Percentiles rank a stretch among this genome's conserved stretches.
These are phyloP conservation scores for Poterioochromonas sp. DNA, from an alignment of 352 stramenopile genomes.

Conservation along the genomic window DNA sequence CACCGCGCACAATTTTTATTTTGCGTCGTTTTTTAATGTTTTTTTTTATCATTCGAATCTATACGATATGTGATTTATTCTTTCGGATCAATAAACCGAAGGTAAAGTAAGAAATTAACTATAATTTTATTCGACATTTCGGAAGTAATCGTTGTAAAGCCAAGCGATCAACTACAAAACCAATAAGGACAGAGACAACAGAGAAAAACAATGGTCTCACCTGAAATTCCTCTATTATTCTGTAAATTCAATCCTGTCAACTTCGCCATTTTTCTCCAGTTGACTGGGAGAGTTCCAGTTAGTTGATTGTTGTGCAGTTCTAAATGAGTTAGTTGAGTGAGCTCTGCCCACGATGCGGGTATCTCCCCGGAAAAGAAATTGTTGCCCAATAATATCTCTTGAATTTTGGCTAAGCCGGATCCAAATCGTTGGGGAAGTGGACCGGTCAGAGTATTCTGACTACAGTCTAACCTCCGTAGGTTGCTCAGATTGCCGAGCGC, in stretches of 20 bases:
- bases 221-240: background rate
- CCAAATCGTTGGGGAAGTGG: background rate
- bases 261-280: background rate
- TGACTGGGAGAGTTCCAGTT: background rate
- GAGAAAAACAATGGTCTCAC: background rate
- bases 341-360: background rate
- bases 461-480: background rate
- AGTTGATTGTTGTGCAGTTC: background rate
- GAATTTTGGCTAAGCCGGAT: background rate
- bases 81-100: too few species aligned
- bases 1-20: too few species aligned
- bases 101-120: too few species aligned
- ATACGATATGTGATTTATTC: too few species aligned
- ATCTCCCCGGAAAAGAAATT: constrained; percentile 6
- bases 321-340: background rate
- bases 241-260: background rate
- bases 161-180: background rate
- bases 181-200: background rate
- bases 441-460: background rate
- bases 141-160: background rate
- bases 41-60: too few species aligned
- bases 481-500: background rate
- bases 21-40: too few species aligned
- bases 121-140: constrained; percentile 3
- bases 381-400: background rate